Conservation (phyloP, 2,329 filamentous ascomycete genomes). For the Phoma herbarum region DNA sequence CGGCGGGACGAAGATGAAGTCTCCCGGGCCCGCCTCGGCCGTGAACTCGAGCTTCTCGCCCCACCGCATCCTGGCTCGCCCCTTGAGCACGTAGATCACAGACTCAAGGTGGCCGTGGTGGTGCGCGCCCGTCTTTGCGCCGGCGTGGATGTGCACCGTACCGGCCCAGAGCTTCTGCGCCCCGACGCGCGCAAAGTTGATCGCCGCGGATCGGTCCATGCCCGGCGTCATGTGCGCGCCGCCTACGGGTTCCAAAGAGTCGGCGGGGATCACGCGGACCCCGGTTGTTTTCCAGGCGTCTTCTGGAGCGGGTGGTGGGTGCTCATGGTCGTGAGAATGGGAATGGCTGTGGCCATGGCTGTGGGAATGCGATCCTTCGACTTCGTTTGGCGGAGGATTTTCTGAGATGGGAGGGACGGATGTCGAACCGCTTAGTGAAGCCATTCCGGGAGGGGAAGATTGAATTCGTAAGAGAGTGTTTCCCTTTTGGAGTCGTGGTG, state of each 20-base stretch:
- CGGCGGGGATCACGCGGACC: constrained; percentile 17
- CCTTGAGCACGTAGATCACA: constrained; percentile 21
- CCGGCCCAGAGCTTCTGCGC: constrained; percentile 21
- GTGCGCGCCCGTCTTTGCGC: constrained; percentile 19
- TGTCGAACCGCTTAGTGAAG: constrained; percentile 15
- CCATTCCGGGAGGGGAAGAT: too few species aligned
- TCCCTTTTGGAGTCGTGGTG: not conserved
- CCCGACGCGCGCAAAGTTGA: constrained; percentile 16
- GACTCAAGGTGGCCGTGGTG: constrained; percentile 20
- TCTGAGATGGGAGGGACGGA: constrained; percentile 16
- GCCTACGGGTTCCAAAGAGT: constrained; percentile 4
- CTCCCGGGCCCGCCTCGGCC: constrained; percentile 17
- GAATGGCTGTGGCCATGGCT: not conserved
- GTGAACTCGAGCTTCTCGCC: constrained; percentile 20
- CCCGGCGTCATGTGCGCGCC: constrained; percentile 17
- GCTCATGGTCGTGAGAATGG: not conserved
- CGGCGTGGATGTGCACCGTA: constrained; percentile 22
- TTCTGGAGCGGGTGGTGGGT: constrained; percentile 1
- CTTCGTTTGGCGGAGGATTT: not conserved
- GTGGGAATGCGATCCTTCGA: not conserved
- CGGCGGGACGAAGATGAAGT: constrained; percentile 24
- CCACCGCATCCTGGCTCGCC: constrained; percentile 22
- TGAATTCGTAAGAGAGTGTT: too few species aligned
- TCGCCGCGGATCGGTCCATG: constrained; percentile 18
- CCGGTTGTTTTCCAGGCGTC: constrained; percentile 22